A percentile compares a stretch with the other conserved stretches of the same genome.
phyloP scores from a whole-genome alignment of 1,284 basidiomycete genomes.

The Gomphus bonarii region DNA sequence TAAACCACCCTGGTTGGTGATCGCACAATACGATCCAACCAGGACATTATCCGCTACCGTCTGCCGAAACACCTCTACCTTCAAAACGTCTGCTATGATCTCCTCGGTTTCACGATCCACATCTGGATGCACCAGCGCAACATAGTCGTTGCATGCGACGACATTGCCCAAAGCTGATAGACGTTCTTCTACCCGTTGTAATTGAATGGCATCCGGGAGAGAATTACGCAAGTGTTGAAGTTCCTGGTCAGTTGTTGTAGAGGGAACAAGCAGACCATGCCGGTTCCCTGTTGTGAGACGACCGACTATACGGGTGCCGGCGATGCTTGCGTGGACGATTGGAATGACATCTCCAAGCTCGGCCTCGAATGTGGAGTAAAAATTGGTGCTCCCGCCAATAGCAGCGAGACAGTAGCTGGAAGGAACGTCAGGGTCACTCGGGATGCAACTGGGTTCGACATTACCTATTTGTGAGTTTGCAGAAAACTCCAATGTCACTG shows the following conservation, averaged over 20 bases:
- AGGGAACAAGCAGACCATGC: constrained; percentile 93
- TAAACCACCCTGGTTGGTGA: constrained; percentile 94
- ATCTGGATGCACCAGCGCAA: constrained; percentile 95
- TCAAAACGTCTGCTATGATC: constrained; percentile 98
- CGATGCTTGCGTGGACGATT: constrained; percentile 95
- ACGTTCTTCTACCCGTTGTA: constrained; percentile 96
- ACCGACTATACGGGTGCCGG: constrained; percentile 90
- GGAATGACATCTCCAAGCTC: constrained; percentile 92
- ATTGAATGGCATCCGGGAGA: constrained; percentile 84
- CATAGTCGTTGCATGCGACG: constrained; percentile 97
- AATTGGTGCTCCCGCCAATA: constrained; percentile 93
- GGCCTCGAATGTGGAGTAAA: constrained; percentile 95
- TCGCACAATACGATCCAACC: constrained; percentile 90
- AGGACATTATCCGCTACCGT: constrained; percentile 96
- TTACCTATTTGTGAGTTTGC: constrained; percentile 84
- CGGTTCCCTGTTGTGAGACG: constrained; percentile 90
- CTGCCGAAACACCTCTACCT: constrained; percentile 98
- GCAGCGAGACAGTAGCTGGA: constrained; percentile 82
- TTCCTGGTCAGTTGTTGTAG: constrained; percentile 96
- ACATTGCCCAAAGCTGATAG: constrained; percentile 96
- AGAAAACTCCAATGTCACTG: constrained; percentile 91
- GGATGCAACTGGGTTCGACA: background rate
- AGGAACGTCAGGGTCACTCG: background rate
- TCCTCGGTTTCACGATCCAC: constrained; percentile 98
- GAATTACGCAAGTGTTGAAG: constrained; percentile 96